These are phyloP conservation scores for Monosporascus ibericus DNA, from an alignment of 2,329 filamentous ascomycete genomes.

Conservation along the genomic window DNA sequence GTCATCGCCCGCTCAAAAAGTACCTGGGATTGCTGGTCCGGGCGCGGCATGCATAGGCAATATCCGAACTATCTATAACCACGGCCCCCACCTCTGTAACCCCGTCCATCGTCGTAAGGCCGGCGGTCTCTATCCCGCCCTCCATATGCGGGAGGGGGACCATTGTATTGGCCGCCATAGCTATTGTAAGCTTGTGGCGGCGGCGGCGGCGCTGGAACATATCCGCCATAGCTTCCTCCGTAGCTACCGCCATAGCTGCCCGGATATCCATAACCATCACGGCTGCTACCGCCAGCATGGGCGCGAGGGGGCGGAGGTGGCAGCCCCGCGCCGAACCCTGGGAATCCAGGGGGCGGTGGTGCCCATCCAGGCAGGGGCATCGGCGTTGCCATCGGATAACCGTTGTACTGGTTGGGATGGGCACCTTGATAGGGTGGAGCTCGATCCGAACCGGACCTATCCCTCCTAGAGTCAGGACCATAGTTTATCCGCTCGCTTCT, in stretches of 20 bases:
- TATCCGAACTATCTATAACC: constrained; percentile 6
- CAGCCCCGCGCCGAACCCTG: constrained; percentile 29
- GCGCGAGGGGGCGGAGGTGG: constrained; percentile 33
- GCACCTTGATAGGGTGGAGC: constrained; percentile 27
- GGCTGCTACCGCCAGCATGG: constrained; percentile 12
- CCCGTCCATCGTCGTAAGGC: constrained; percentile 18
- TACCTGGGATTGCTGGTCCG: not conserved
- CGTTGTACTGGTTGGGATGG: constrained; percentile 39
- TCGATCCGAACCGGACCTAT: constrained; percentile 12
- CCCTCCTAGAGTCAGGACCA: constrained; percentile 24
- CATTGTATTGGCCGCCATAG: constrained; percentile 20
- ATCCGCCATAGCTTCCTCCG: constrained; percentile 17
- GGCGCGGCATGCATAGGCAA: not conserved
- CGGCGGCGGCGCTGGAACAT: constrained; percentile 14
- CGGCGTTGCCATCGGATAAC: constrained; percentile 22
- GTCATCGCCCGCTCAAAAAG: not conserved
- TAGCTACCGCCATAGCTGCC: constrained; percentile 2
- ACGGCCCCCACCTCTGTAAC: constrained; percentile 14
- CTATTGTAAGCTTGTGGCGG: constrained; percentile 15
- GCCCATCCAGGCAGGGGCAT: constrained; percentile 26
- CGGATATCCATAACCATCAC: constrained; percentile 1
- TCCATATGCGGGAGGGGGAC: constrained; percentile 14
- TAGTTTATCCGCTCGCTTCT: constrained; percentile 26
- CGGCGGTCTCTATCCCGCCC: constrained; percentile 14
- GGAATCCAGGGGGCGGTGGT: constrained; percentile 33